Evolutionary conservation across 345 rosid species (phyloP).

Genomic region (Punica granatum): DNA sequence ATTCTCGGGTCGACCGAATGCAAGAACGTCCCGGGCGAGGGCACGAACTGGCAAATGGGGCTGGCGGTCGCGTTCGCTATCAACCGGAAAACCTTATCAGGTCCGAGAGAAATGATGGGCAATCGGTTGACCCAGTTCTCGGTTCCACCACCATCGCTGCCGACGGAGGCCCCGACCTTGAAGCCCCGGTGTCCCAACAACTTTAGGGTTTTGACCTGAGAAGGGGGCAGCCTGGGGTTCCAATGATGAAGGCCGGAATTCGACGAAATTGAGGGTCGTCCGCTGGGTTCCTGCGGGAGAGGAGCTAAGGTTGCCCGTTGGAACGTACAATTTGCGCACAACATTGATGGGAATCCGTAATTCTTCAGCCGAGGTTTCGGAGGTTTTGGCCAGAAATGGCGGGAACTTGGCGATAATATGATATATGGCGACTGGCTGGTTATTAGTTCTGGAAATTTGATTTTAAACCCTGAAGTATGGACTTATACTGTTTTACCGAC

Average conservation of each 20-base stretch:
- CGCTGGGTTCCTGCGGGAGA: slow-evolving; percentile 15
- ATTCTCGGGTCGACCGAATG: slow-evolving; percentile 84
- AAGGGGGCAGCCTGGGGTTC: slow-evolving; percentile 17
- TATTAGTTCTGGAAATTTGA: too few relatives aligned
- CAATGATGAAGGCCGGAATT: background rate
- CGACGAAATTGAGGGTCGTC: slow-evolving; percentile 16
- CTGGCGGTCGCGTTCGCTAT: slow-evolving; percentile 73
- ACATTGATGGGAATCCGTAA: slow-evolving; percentile 26
- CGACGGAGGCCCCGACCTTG: slow-evolving; percentile 29
- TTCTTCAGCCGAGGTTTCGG: background rate
- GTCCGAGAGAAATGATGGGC: slow-evolving; percentile 48
- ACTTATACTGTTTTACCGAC: background rate
- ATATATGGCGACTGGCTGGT: background rate
- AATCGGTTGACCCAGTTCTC: slow-evolving; percentile 53
- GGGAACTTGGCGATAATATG: slow-evolving; percentile 2
- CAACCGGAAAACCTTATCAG: slow-evolving; percentile 66
- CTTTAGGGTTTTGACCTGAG: slow-evolving; percentile 9
- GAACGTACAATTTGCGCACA: slow-evolving; percentile 18
- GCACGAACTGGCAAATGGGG: slow-evolving; percentile 80
- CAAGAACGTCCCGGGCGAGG: slow-evolving; percentile 71
- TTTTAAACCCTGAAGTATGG: too few relatives aligned
- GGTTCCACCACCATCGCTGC: slow-evolving; percentile 19
- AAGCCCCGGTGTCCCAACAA: slow-evolving; percentile 14
- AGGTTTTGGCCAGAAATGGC: slow-evolving; percentile 6
- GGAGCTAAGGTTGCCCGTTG: slow-evolving; percentile 20